Conservation (phyloP, 1,284 basidiomycete genomes). For the Irpex lacteus region DNA sequence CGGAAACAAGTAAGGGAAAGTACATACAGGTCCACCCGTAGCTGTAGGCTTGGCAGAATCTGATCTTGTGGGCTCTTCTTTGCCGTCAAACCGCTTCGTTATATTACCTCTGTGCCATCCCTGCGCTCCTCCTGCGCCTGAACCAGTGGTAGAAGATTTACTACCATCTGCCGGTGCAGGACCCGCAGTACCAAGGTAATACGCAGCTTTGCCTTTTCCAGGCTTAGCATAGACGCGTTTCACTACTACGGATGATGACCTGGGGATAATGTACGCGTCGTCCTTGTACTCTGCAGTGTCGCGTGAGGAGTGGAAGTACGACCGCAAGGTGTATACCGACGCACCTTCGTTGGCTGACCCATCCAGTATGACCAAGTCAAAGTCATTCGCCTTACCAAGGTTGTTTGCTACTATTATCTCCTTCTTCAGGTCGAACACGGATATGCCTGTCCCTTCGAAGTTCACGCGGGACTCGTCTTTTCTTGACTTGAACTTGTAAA, state of each 20-base stretch:
- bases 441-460: conserved; percentile 98
- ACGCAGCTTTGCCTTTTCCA: conserved; percentile 90
- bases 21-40: conserved; percentile 24
- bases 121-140: conserved; percentile 28
- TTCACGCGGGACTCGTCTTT: conserved; percentile 93
- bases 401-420: conserved; percentile 97
- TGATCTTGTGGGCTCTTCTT: conserved; percentile 49
- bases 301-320: background rate
- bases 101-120: conserved; percentile 66
- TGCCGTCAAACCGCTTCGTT: conserved; percentile 89
- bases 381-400: conserved; percentile 94
- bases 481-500: conserved; percentile 97
- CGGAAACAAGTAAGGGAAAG: background rate
- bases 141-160: conserved; percentile 20
- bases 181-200: conserved; percentile 73
- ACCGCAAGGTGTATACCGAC: conserved; percentile 21
- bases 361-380: conserved; percentile 90
- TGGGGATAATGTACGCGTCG: conserved; percentile 88
- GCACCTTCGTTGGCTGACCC: conserved; percentile 84
- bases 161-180: conserved; percentile 31
- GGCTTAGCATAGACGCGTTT: conserved; percentile 87
- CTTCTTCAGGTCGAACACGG: conserved; percentile 98
- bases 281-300: conserved; percentile 78
- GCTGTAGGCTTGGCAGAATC: conserved; percentile 9
- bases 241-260: conserved; percentile 92